Conservation (phyloP, 768 basidiomycete genomes). For the Leccinum pellstonianum region DNA sequence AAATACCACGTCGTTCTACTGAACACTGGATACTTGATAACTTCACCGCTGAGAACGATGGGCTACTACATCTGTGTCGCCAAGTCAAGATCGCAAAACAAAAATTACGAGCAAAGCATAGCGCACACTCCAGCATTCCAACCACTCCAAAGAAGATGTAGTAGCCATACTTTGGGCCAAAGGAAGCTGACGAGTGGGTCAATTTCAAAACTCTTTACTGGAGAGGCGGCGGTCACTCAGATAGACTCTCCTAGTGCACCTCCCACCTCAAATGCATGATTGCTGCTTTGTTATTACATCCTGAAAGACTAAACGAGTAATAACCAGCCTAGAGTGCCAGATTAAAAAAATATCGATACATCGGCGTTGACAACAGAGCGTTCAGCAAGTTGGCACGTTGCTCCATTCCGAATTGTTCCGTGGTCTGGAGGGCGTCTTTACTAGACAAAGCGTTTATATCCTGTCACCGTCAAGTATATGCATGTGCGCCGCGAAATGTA, state of each 20-base stretch:
- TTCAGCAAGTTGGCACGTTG: constrained; percentile 22
- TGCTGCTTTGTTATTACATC: neutral
- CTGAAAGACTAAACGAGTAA: constrained; percentile 11
- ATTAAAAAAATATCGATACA: neutral
- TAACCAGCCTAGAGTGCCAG: constrained; percentile 16
- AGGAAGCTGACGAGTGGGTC: constrained; percentile 47
- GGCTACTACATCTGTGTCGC: constrained; percentile 53
- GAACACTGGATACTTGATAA: constrained; percentile 36
- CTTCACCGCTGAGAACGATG: constrained; percentile 14
- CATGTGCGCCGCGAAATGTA: constrained; percentile 21
- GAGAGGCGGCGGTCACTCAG: constrained; percentile 35
- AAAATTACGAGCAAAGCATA: constrained; percentile 1
- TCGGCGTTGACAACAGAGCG: neutral
- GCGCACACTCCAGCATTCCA: constrained; percentile 95
- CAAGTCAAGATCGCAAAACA: constrained; percentile 15
- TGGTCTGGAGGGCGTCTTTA: constrained; percentile 5
- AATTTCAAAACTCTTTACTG: constrained; percentile 39
- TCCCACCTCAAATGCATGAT: constrained; percentile 18
- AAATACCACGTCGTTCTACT: constrained; percentile 34
- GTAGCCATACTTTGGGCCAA: constrained; percentile 21
- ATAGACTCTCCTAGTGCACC: constrained; percentile 8
- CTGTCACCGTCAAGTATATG: constrained; percentile 21
- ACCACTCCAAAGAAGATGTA: constrained; percentile 87
- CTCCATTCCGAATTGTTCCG: constrained; percentile 22
- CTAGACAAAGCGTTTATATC: constrained; percentile 13